Conservation (phyloP, 371 early-diverging fungal genomes). For the Rhizopus stolonifer region DNA sequence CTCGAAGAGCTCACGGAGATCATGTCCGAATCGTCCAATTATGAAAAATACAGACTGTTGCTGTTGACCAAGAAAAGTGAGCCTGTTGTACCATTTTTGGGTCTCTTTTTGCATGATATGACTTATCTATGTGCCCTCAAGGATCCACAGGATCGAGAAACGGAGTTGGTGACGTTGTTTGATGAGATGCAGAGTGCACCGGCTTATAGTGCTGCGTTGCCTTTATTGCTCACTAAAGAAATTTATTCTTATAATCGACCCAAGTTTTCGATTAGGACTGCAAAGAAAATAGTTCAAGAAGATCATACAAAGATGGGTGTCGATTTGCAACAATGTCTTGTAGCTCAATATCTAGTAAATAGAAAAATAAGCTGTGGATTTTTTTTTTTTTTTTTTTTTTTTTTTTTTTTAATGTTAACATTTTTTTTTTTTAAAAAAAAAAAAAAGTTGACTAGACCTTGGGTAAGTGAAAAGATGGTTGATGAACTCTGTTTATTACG, state of each 20-base stretch:
- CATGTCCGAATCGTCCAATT: constrained; percentile 72
- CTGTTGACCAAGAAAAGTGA: constrained; percentile 13
- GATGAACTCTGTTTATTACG: constrained; percentile 71
- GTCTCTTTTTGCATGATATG: constrained; percentile 76
- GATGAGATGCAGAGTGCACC: constrained; percentile 58
- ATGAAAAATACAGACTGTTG: constrained; percentile 52
- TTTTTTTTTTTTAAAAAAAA: constrained; percentile 1
- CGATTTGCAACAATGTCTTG: constrained; percentile 50
- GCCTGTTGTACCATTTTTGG: constrained; percentile 78
- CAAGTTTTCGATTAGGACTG: neutral
- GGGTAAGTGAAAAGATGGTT: constrained; percentile 70
- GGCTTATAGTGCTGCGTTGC: constrained; percentile 56
- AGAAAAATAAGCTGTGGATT: neutral
- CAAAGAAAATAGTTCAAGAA: constrained; percentile 23
- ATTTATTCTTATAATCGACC: constrained; percentile 1
- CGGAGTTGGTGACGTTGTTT: constrained; percentile 49
- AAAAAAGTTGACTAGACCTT: constrained; percentile 47
- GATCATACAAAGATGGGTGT: constrained; percentile 24
- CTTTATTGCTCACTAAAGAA: constrained; percentile 51
- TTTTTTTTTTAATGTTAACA: too few species aligned
- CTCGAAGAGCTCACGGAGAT: constrained; percentile 56
- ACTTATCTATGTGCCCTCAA: constrained; percentile 64
- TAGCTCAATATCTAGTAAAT: constrained; percentile 68
- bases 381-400: too few species aligned
- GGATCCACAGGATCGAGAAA: constrained; percentile 43